Base-by-base conservation (phyloP, 2,329 filamentous ascomycete genomes). In the Harringtonia lauricola region DNA sequence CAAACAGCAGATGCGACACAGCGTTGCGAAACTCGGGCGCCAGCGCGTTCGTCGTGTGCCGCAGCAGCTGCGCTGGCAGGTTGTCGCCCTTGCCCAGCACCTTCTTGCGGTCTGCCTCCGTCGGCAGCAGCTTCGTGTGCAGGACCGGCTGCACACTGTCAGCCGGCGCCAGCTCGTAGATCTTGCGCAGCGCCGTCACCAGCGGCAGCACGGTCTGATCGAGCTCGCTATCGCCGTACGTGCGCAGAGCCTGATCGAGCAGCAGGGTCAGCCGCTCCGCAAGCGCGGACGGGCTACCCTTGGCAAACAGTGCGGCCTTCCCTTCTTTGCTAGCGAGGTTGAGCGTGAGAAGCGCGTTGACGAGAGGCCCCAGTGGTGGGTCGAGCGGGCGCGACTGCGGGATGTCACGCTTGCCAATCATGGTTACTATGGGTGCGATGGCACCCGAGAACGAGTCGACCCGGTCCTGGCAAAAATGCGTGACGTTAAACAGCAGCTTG, bases 401-500 rank as follows among this genome's bases (percentile, higher is more conserved):
- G 10, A 81, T 67, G 14, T 79, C 60, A 18, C 66, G 64, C 40
- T 66, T 76, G 50, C 72, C 73, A 26, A 96, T 67, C 17, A 95
- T 73, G 36, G 76, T 74, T 45, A 89, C 67, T 24, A 96, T 75
- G 47, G 79, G 71, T 12, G 79, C 72, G 35, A 94, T 72, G 3
- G 82, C 78, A 19, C 74, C 65, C 2, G 77, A 77, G 56, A 95
- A 94, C 1, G 68, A 63, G 1, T 67, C 59, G 5, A 66, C 63
- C 22, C 81, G 70, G 35, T 80, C 70, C 4, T 79, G 76, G 51
- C 81, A 83, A 55, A 81, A 79, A 54, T 89, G 81, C 2, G 83
- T 84, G 42, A 95, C 70, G 60, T 95, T 95, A 70, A 94, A 96
- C 41, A 94, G 65, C 34, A 96, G 71, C 57, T 94, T 95, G 40